phyloP scores from a whole-genome alignment of 163 green algal genomes.

The Chlorella variabilis region DNA sequence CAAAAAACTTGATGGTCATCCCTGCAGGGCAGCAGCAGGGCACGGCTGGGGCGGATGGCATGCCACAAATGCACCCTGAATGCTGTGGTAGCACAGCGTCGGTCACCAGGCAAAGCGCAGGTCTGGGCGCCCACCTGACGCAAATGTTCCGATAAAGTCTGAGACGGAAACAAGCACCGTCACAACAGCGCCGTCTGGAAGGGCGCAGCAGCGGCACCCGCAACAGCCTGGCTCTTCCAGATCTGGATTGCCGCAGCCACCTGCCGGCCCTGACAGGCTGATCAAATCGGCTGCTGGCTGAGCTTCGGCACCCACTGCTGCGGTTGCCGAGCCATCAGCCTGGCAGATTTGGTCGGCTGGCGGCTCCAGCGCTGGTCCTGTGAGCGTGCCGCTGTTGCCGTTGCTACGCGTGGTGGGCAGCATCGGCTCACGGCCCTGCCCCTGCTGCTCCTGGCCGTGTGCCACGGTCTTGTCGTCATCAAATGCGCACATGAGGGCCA shows the following conservation, averaged over 20 bases:
- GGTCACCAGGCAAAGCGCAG: not conserved
- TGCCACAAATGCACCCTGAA: no score
- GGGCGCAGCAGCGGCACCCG: slow-evolving; percentile 1
- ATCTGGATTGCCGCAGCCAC: no score
- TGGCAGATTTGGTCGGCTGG: no score
- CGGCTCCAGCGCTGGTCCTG: not conserved
- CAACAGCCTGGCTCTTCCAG: not conserved
- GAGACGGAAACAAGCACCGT: slow-evolving; percentile 41
- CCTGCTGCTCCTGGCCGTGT: not conserved
- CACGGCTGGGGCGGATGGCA: not conserved
- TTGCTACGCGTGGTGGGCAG: not conserved
- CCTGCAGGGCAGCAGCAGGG: slow-evolving; percentile 34
- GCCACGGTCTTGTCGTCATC: slow-evolving; percentile 51
- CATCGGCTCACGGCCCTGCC: not conserved
- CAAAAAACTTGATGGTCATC: slow-evolving; percentile 72
- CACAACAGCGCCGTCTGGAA: slow-evolving; percentile 20
- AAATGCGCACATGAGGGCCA: slow-evolving; percentile 61
- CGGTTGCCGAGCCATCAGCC: no score
- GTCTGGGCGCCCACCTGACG: slow-evolving; percentile 32
- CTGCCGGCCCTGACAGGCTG: slow-evolving; percentile 3
- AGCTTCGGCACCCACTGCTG: not conserved
- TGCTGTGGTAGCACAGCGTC: no score
- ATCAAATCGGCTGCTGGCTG: not conserved
- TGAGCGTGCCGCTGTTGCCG: no score
- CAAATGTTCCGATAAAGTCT: slow-evolving; percentile 54